Base-by-base conservation (phyloP, 208 protist species). In the Crithidia sp. region DNA sequence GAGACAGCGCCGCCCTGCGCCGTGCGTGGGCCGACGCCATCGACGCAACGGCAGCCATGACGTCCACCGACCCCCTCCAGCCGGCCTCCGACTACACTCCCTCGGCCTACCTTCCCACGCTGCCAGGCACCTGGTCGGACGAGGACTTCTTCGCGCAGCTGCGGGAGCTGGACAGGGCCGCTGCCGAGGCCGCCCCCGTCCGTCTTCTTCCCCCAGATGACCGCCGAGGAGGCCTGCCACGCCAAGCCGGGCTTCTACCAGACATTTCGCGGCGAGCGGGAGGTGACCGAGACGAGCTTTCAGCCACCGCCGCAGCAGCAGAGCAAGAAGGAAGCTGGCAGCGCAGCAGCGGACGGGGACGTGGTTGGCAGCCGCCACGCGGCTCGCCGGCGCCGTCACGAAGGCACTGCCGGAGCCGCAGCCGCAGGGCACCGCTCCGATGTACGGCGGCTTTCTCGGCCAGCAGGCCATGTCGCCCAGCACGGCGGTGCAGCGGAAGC, bases 21-120 rank as follows among this genome's bases (percentile, higher is more conserved):
- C 62, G 88, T 37, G 86, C 82, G n/a, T 87, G 89, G 12, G 75
- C 92, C 39, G 78, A 78, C 47, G 82, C 90, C 9, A 77, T 96
- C 17, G 86, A 92, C 65, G 81, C 80, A 28, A 85, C 91, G 17
- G 84, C 87, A 0, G 62, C 47, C 43, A 90, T 90, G 77, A 74
- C 85, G 47, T 83, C 60, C 67, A 85, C 76, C 39, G 86, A 88
- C 0, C 59, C 84, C n/a, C 82, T 90, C 4, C 83, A 83, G 2
- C 60, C 69, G 14, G 79, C 82, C 36, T 70, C 74, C 14, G 74
- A 72, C 8, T 79, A 70, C 67, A 79, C 74, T 5, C 41, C 41
- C 2, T 55, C 61, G 43, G 49, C 58, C n/a, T 79, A 69, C 44
- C 52, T 79, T 2, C 74, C 74, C 17, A 17, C 72, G 16, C 65